Percentiles rank a stretch among this genome's conserved stretches.
Evolutionary conservation across 805 yeast species (phyloP).

Genomic region (Sugiyamaella mastotermitis): DNA sequence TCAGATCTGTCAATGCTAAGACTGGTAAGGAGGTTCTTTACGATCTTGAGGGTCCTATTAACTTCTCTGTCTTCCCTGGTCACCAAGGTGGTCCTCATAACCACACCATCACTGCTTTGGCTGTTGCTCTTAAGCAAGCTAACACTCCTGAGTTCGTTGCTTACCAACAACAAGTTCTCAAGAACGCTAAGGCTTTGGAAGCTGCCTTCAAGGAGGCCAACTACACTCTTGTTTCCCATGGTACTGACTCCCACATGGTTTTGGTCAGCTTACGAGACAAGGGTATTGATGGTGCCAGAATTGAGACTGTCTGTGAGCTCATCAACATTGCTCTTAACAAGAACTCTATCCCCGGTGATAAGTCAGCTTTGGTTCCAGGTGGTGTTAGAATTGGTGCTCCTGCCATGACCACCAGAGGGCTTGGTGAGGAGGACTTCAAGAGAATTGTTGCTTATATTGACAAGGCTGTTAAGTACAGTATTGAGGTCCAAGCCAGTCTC

Average conservation of each 20-base stretch:
- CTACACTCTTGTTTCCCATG: conserved; percentile 82
- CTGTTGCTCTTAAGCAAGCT: conserved; percentile 95
- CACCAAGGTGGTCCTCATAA: conserved; percentile 99
- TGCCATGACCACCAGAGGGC: conserved; percentile 97
- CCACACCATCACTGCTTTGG: conserved; percentile 96
- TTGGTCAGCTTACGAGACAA: conserved; percentile 82
- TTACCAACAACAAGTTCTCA: conserved; percentile 82
- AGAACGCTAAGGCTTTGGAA: conserved; percentile 84
- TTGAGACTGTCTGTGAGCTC: conserved; percentile 90
- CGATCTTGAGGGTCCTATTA: conserved; percentile 91
- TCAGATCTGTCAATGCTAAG: conserved; percentile 77
- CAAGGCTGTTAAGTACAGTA: conserved; percentile 70
- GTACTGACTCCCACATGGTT: conserved; percentile 97
- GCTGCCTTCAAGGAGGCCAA: conserved; percentile 62
- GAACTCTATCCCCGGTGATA: conserved; percentile 97
- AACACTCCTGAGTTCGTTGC: conserved; percentile 81
- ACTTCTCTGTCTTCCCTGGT: conserved; percentile 98
- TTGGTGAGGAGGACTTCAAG: conserved; percentile 79
- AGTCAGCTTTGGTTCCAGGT: conserved; percentile 92
- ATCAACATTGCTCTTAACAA: conserved; percentile 94
- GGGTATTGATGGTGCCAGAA: conserved; percentile 94
- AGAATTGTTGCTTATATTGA: conserved; percentile 77
- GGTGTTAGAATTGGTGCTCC: conserved; percentile 98
- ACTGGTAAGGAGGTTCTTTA: conserved; percentile 87
- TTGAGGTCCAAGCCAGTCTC: conserved; percentile 64